These are phyloP conservation scores for Solanum ossicruentum DNA, from an alignment of 257 asterid genomes.

Conservation along the genomic window DNA sequence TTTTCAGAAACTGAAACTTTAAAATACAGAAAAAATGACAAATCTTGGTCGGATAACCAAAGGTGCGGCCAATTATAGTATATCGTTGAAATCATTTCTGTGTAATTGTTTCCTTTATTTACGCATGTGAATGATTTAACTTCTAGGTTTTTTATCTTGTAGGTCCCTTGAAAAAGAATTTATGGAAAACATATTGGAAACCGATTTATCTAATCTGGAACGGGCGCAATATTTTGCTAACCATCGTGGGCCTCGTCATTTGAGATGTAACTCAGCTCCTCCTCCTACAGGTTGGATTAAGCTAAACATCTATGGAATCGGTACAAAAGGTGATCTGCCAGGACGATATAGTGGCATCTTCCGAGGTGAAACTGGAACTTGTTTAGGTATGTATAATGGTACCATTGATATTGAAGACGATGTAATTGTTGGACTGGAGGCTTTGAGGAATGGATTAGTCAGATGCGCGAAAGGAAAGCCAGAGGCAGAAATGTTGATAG, in stretches of 20 bases:
- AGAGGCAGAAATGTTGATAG: not conserved
- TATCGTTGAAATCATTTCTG: too few relatives aligned
- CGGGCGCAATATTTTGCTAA: too few relatives aligned
- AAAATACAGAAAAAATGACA: too few relatives aligned
- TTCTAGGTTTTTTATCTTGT: not conserved
- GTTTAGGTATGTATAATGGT: not conserved
- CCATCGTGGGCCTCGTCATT: not conserved
- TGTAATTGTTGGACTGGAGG: not conserved
- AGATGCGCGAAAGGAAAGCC: not conserved
- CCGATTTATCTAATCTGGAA: too few relatives aligned
- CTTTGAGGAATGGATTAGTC: not conserved
- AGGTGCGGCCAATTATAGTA: too few relatives aligned
- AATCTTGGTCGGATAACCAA: too few relatives aligned
- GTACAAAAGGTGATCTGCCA: not conserved
- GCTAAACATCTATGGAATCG: not conserved
- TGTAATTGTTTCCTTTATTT: too few relatives aligned
- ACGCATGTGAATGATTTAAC: not conserved
- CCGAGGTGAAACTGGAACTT: not conserved
- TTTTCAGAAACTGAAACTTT: too few relatives aligned
- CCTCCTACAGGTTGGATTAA: not conserved
- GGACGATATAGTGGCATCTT: not conserved
- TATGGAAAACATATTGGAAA: not conserved
- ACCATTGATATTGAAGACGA: not conserved
- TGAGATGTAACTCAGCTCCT: not conserved
- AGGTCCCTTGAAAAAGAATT: too few relatives aligned